Evolutionary conservation across 2,329 filamentous ascomycete species (phyloP).

Genomic region (Aspergillus sp.): DNA sequence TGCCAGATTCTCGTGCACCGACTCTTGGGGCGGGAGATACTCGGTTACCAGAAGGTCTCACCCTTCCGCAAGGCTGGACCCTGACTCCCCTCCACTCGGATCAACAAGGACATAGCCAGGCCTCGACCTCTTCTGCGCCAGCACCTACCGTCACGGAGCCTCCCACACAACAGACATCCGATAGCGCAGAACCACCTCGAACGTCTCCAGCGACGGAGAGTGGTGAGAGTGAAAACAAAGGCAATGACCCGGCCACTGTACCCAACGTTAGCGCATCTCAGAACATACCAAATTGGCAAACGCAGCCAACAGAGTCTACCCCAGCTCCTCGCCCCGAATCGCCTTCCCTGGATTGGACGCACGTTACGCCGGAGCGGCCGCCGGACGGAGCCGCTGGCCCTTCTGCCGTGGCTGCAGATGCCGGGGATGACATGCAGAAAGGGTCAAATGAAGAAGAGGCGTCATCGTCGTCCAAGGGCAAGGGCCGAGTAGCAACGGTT

Average conservation of each 20-base stretch:
- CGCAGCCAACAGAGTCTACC: constrained; percentile 4
- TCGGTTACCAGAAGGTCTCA: constrained; percentile 42
- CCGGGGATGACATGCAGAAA: neutral
- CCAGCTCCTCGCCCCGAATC: constrained; percentile 12
- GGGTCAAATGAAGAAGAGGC: constrained; percentile 5
- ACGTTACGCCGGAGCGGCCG: constrained; percentile 15
- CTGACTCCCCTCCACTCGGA: constrained; percentile 21
- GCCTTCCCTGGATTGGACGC: constrained; percentile 22
- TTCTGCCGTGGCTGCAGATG: constrained; percentile 1
- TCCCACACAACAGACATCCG: constrained; percentile 1
- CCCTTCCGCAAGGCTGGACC: constrained; percentile 42
- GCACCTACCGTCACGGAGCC: constrained; percentile 1
- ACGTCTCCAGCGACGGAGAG: constrained; percentile 1
- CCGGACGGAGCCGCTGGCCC: constrained; percentile 4
- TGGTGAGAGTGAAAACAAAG: neutral
- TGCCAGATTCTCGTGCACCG: constrained; percentile 19
- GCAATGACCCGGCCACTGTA: constrained; percentile 2
- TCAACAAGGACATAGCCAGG: constrained; percentile 4
- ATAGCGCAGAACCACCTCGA: neutral
- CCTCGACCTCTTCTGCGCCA: constrained; percentile 3
- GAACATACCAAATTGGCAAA: constrained; percentile 13
- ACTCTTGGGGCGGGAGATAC: constrained; percentile 35
- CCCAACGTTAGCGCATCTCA: constrained; percentile 1
- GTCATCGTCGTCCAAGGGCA: constrained; percentile 23
- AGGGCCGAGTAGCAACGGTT: constrained; percentile 24